These are phyloP conservation scores for Colletotrichum sp. DNA, from an alignment of 2,329 filamentous ascomycete genomes.

Conservation along the genomic window DNA sequence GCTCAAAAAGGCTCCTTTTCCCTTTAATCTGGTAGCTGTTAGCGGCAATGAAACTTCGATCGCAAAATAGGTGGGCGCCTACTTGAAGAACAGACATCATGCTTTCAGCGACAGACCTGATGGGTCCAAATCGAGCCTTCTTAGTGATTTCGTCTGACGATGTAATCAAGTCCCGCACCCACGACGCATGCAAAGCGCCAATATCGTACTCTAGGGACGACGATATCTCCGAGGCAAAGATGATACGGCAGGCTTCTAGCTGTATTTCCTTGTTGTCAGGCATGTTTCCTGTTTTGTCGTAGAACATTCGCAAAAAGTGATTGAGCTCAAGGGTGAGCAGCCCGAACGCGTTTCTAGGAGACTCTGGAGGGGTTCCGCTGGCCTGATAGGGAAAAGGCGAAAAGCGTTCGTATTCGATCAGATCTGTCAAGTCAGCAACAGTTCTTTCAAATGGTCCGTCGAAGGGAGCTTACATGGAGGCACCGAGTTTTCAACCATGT, in stretches of 20 bases:
- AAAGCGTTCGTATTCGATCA: conserved; percentile 16
- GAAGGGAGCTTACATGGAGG: conserved; percentile 31
- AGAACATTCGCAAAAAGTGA: conserved; percentile 28
- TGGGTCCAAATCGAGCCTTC: conserved; percentile 26
- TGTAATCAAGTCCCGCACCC: conserved; percentile 30
- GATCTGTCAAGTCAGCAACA: background rate
- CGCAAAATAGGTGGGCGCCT: background rate
- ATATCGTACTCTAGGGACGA: background rate
- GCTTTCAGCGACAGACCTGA: conserved; percentile 26
- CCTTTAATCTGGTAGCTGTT: conserved; percentile 26
- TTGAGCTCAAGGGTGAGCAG: conserved; percentile 38
- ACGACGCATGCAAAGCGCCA: background rate
- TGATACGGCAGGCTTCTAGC: conserved; percentile 28
- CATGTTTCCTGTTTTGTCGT: conserved; percentile 22
- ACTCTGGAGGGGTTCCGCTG: conserved; percentile 15
- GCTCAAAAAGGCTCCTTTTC: conserved; percentile 29
- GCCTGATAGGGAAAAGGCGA: conserved; percentile 13
- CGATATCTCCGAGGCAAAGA: conserved; percentile 29
- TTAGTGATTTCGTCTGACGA: conserved; percentile 8
- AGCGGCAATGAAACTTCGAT: background rate
- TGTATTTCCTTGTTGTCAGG: conserved; percentile 27
- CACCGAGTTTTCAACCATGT: conserved; percentile 42
- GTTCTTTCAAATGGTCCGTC: background rate
- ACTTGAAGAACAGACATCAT: conserved; percentile 23
- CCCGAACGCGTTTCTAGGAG: conserved; percentile 35